Percentiles rank a stretch among this genome's conserved stretches.
phyloP scores from a whole-genome alignment of 2,329 filamentous ascomycete genomes.

The Ophidiomyces ophidiicola region DNA sequence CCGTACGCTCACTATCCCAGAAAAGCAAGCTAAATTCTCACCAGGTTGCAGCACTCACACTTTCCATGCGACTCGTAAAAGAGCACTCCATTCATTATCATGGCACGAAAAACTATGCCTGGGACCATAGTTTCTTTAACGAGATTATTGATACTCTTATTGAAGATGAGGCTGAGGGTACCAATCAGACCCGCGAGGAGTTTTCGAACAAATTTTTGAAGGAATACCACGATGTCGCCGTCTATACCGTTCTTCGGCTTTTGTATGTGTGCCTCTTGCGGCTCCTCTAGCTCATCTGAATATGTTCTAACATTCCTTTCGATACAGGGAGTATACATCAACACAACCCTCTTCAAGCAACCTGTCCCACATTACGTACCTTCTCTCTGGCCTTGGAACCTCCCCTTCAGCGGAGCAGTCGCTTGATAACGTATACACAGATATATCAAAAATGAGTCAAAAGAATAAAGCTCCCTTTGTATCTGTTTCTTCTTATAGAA shows the following conservation, averaged over 20 bases:
- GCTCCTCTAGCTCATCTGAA: background rate
- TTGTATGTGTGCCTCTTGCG: conserved; percentile 42
- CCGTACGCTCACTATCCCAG: background rate
- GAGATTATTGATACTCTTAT: conserved; percentile 54
- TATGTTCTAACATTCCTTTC: conserved; percentile 10
- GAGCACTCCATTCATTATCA: conserved; percentile 56
- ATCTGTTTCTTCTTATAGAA: conserved; percentile 60
- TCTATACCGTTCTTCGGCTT: conserved; percentile 64
- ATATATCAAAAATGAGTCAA: conserved; percentile 38
- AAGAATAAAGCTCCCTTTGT: conserved; percentile 56
- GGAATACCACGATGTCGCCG: conserved; percentile 72
- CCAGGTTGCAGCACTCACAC: conserved; percentile 57
- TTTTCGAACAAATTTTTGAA: conserved; percentile 69
- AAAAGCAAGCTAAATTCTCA: conserved; percentile 12
- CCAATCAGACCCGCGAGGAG: conserved; percentile 51
- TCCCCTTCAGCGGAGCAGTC: conserved; percentile 43
- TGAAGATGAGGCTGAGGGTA: conserved; percentile 40
- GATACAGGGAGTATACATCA: conserved; percentile 27
- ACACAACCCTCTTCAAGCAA: conserved; percentile 20
- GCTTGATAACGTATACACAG: conserved; percentile 28
- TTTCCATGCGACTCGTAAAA: conserved; percentile 75
- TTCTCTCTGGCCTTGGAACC: conserved; percentile 46
- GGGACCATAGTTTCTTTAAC: conserved; percentile 55
- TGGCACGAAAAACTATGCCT: conserved; percentile 52
- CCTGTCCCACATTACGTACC: conserved; percentile 29